Conservation (phyloP, 176 grass and related monocot genomes). For the Chloris gayana region DNA sequence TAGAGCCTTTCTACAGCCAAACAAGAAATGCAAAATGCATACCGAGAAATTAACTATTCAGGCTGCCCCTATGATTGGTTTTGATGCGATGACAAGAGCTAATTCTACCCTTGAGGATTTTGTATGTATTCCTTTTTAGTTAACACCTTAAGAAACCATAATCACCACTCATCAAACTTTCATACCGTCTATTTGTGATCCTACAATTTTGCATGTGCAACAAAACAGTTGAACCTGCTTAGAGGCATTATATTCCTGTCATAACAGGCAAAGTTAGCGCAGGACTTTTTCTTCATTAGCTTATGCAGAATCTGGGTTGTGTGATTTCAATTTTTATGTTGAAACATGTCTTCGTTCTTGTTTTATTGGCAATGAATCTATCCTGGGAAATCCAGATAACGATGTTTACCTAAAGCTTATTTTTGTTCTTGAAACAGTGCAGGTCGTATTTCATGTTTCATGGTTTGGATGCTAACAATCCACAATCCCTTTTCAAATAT, state of each 20-base stretch:
- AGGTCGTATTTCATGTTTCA: conserved; percentile 98
- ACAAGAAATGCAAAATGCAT: conserved; percentile 43
- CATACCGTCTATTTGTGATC: conserved; percentile 10
- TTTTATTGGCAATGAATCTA: neutral
- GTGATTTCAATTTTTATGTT: conserved; percentile 2
- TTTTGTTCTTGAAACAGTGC: conserved; percentile 58
- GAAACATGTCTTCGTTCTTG: conserved; percentile 15
- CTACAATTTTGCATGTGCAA: neutral
- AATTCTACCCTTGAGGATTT: conserved; percentile 96
- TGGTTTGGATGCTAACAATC: conserved; percentile 63
- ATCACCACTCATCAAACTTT: neutral
- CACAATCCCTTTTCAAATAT: conserved; percentile 77
- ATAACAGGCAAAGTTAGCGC: neutral
- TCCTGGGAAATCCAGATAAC: neutral
- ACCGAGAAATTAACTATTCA: conserved; percentile 30
- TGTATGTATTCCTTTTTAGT: conserved; percentile 48
- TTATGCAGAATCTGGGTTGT: neutral
- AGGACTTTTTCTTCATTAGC: conserved; percentile 12
- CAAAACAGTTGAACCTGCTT: conserved; percentile 12
- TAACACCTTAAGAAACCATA: neutral
- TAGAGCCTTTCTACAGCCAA: conserved; percentile 20
- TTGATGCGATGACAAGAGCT: conserved; percentile 71
- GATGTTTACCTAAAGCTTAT: neutral
- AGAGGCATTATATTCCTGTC: conserved; percentile 14
- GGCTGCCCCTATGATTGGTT: conserved; percentile 57